These are phyloP conservation scores for Dendrothele bispora DNA, from an alignment of 768 basidiomycete species.

Conservation along the genomic window DNA sequence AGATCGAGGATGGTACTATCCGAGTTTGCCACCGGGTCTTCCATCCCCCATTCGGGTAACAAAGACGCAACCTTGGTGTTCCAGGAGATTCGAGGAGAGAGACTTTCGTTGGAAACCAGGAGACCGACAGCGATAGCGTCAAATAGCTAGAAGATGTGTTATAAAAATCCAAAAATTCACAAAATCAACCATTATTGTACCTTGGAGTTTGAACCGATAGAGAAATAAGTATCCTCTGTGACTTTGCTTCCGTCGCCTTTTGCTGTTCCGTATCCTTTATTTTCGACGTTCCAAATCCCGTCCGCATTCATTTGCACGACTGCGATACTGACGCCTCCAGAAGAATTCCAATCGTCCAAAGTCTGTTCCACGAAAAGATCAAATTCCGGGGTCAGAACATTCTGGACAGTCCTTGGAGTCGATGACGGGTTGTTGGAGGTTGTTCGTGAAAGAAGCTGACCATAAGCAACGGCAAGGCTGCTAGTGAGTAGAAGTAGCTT, in stretches of 20 bases:
- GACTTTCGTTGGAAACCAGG: conserved; percentile 14
- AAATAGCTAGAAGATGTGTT: conserved; percentile 13
- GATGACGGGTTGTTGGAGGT: too few species aligned
- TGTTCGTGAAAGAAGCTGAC: too few species aligned
- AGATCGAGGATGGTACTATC: conserved; percentile 24
- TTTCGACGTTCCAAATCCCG: conserved; percentile 27
- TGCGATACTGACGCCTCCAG: conserved; percentile 26
- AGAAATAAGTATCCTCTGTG: conserved; percentile 24
- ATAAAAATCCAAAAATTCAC: too few species aligned
- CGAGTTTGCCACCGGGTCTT: conserved; percentile 15
- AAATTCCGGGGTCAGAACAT: not conserved
- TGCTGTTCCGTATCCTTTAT: conserved; percentile 28
- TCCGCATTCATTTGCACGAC: conserved; percentile 22
- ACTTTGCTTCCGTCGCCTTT: conserved; percentile 18
- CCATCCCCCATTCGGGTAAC: conserved; percentile 18
- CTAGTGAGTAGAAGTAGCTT: too few species aligned
- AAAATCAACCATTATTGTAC: too few species aligned
- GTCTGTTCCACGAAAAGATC: conserved; percentile 19
- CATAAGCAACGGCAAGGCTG: too few species aligned
- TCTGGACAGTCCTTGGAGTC: too few species aligned
- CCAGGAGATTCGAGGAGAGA: conserved; percentile 15
- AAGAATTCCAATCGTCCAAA: conserved; percentile 24
- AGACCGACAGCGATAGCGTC: conserved; percentile 16
- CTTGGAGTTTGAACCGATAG: conserved; percentile 31
- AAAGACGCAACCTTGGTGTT: conserved; percentile 17